Percentiles rank a stretch among this genome's conserved stretches.
phyloP scores from a whole-genome alignment of 805 yeast species.

The Myxozyma mucilagina region DNA sequence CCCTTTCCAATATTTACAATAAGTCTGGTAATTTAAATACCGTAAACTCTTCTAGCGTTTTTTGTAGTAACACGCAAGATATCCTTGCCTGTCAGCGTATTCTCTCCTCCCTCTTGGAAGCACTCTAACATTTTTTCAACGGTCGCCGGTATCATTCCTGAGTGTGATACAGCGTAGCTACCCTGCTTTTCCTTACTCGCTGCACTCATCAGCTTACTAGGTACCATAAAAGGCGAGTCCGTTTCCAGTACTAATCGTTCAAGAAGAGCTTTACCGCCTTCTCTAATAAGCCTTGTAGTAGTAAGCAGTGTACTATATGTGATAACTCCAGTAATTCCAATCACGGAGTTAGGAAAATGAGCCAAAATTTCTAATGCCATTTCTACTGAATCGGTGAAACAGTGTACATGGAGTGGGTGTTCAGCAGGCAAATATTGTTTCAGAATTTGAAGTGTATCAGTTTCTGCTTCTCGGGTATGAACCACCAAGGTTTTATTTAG shows the following conservation, averaged over 20 bases:
- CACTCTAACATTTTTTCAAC: conserved; percentile 22
- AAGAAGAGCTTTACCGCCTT: conserved; percentile 11
- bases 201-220: background rate
- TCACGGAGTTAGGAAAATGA: conserved; percentile 21
- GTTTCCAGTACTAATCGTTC: conserved; percentile 24
- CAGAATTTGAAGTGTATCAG: conserved; percentile 18
- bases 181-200: conserved; percentile 4
- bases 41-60: conserved; percentile 18
- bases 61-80: conserved; percentile 15
- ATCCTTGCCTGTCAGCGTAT: conserved; percentile 7
- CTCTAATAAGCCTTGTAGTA: conserved; percentile 16
- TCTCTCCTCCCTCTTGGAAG: conserved; percentile 7
- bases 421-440: conserved; percentile 10
- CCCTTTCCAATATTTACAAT: background rate
- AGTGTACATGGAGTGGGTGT: conserved; percentile 23
- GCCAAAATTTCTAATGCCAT: conserved; percentile 18
- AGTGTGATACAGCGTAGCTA: conserved; percentile 21
- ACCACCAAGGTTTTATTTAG: conserved; percentile 21
- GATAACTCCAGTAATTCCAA: conserved; percentile 30
- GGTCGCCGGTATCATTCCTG: conserved; percentile 28
- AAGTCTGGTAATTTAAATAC: conserved; percentile 4
- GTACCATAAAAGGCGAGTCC: conserved; percentile 28
- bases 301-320: conserved; percentile 22
- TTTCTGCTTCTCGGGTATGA: conserved; percentile 28
- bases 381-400: conserved; percentile 25